These are phyloP conservation scores for Nicotiana benthamiana DNA, from an alignment of 257 asterid species.

Conservation along the genomic window DNA sequence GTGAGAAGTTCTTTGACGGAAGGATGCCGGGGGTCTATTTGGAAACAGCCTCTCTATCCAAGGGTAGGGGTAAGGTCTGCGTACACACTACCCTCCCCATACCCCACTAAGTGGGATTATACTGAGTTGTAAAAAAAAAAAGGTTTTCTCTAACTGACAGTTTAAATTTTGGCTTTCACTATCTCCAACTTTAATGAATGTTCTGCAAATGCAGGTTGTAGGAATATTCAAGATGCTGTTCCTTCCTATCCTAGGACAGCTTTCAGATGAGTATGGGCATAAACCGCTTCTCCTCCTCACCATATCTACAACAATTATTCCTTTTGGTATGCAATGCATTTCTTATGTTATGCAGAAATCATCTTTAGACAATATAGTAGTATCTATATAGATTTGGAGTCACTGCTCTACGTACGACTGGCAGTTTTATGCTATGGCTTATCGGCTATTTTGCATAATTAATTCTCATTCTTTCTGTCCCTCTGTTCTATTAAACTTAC, in stretches of 20 bases:
- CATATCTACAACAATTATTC: constrained; percentile 62
- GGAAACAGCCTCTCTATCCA: too few relatives aligned
- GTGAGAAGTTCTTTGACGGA: too few relatives aligned
- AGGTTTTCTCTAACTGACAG: not conserved
- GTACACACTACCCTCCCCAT: too few relatives aligned
- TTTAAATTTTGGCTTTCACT: not conserved
- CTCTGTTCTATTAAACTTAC: constrained; percentile 6
- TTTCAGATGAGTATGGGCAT: constrained; percentile 87
- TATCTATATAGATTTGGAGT: not conserved
- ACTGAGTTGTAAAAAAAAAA: too few relatives aligned
- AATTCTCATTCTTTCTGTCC: not conserved
- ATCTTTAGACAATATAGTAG: not conserved
- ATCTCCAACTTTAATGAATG: not conserved
- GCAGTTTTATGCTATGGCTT: not conserved
- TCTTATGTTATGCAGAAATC: constrained; percentile 13
- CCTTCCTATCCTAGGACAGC: constrained; percentile 84
- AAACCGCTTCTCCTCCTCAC: constrained; percentile 86
- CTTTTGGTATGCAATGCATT: constrained; percentile 45
- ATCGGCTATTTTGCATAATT: not conserved
- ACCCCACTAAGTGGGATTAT: too few relatives aligned
- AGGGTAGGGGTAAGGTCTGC: too few relatives aligned
- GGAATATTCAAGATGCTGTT: constrained; percentile 87
- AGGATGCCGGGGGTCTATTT: too few relatives aligned
- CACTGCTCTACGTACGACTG: not conserved
- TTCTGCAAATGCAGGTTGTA: constrained; percentile 44